Evolutionary conservation across 1,139 yeast genomes (phyloP).

Genomic region (Taiozyma onychis): DNA sequence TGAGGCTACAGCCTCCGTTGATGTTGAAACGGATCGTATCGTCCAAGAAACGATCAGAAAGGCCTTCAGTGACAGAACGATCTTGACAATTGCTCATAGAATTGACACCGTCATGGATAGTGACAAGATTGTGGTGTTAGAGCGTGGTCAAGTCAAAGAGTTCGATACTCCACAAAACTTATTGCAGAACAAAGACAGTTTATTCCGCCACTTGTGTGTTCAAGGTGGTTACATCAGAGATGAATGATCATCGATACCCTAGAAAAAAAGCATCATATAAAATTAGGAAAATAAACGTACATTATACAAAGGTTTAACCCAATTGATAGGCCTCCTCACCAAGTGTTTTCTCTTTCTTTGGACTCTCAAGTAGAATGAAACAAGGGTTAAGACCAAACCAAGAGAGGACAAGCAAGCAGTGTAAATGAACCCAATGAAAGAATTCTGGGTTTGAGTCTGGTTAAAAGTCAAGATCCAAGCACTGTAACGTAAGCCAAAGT

Average conservation of each 20-base stretch:
- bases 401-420: constrained; percentile 34
- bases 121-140: constrained; percentile 66
- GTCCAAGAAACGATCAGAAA: constrained; percentile 68
- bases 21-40: constrained; percentile 69
- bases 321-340: not conserved
- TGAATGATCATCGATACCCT: not conserved
- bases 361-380: not conserved
- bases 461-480: constrained; percentile 40
- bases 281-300: not conserved
- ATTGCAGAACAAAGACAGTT: constrained; percentile 36
- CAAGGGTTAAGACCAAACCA: constrained; percentile 9
- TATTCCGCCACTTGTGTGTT: constrained; percentile 46
- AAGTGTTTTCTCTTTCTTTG: not conserved
- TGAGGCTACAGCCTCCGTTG: constrained; percentile 87
- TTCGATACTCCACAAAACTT: constrained; percentile 58
- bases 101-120: constrained; percentile 78
- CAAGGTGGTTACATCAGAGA: constrained; percentile 35
- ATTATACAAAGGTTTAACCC: not conserved
- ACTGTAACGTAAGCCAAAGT: constrained; percentile 20
- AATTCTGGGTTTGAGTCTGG: constrained; percentile 45
- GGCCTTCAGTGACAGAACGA: constrained; percentile 61
- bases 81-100: constrained; percentile 78
- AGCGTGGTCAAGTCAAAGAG: constrained; percentile 61
- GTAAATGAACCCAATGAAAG: constrained; percentile 42
- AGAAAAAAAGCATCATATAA: not conserved